Percentiles rank a stretch among this genome's conserved stretches.
phyloP scores from a whole-genome alignment of 176 grass and related monocot genomes.

The Areca catechu region DNA sequence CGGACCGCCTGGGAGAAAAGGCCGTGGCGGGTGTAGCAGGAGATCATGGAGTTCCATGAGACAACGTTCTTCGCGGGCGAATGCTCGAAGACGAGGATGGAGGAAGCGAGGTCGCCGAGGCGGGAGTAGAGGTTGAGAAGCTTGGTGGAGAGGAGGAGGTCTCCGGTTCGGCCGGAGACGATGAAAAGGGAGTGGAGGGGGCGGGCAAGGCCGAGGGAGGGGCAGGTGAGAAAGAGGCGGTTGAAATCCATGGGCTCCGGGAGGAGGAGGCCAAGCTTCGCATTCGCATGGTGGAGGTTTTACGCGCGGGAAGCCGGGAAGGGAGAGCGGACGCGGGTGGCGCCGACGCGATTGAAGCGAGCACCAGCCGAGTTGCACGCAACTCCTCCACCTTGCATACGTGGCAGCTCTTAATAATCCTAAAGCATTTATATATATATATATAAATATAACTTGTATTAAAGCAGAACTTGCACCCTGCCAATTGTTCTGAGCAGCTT shows the following conservation, averaged over 20 bases:
- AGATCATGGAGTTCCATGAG: conserved; percentile 48
- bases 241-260: conserved; percentile 11
- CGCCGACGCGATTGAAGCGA: no score
- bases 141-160: conserved; percentile 15
- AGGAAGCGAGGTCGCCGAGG: conserved; percentile 21
- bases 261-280: not conserved
- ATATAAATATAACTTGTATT: no score
- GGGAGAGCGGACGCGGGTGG: no score
- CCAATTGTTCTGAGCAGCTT: no score
- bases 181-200: conserved; percentile 36
- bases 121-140: conserved; percentile 30
- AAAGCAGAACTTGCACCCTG: no score
- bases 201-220: conserved; percentile 35
- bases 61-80: conserved; percentile 13
- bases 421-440: no score
- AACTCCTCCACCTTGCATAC: no score
- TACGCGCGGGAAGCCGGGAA: no score
- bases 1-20: conserved; percentile 10
- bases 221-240: conserved; percentile 14
- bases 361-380: no score
- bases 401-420: no score
- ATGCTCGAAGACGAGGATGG: conserved; percentile 30
- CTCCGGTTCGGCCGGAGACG: conserved; percentile 35
- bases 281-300: conserved; percentile 13
- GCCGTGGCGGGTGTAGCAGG: conserved; percentile 36